phyloP scores from a whole-genome alignment of 1,284 basidiomycete genomes.

The Cutaneotrichosporon cyanovorans region DNA sequence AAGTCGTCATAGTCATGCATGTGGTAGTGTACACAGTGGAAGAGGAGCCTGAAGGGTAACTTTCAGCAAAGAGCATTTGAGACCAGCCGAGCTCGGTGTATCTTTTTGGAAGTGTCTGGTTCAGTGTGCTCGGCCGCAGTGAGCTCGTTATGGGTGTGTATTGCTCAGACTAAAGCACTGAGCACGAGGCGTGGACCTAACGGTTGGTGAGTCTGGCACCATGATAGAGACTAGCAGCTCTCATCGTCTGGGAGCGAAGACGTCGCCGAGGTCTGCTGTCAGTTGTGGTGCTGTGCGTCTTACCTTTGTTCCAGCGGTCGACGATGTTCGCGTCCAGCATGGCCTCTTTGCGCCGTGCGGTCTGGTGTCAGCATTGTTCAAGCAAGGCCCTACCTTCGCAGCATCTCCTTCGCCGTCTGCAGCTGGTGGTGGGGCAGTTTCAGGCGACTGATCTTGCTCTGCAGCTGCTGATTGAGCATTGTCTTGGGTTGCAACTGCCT shows the following conservation, averaged over 20 bases:
- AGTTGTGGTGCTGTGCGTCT: slow-evolving; percentile 8
- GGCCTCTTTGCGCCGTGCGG: neutral
- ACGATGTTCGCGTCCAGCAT: slow-evolving; percentile 35
- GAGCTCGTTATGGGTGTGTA: too few relatives aligned
- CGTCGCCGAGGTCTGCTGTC: slow-evolving; percentile 33
- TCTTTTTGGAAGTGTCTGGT: too few relatives aligned
- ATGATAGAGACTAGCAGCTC: too few relatives aligned
- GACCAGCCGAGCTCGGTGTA: neutral
- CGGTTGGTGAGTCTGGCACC: too few relatives aligned
- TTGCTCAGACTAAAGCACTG: too few relatives aligned
- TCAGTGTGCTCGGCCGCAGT: too few relatives aligned
- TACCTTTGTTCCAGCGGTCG: slow-evolving; percentile 35
- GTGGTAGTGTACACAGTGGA: too few relatives aligned
- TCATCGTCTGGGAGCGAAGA: too few relatives aligned
- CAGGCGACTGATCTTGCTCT: neutral
- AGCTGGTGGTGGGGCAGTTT: neutral
- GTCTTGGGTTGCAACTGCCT: neutral
- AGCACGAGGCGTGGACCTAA: neutral
- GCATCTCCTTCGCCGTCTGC: neutral
- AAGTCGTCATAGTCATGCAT: too few relatives aligned
- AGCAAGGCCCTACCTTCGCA: neutral
- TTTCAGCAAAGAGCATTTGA: neutral
- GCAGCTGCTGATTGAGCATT: neutral
- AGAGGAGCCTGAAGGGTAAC: too few relatives aligned
- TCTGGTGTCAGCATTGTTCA: slow-evolving; percentile 1